Conservation (phyloP, 2,329 filamentous ascomycete species). For the Clarireedia hainanense region DNA sequence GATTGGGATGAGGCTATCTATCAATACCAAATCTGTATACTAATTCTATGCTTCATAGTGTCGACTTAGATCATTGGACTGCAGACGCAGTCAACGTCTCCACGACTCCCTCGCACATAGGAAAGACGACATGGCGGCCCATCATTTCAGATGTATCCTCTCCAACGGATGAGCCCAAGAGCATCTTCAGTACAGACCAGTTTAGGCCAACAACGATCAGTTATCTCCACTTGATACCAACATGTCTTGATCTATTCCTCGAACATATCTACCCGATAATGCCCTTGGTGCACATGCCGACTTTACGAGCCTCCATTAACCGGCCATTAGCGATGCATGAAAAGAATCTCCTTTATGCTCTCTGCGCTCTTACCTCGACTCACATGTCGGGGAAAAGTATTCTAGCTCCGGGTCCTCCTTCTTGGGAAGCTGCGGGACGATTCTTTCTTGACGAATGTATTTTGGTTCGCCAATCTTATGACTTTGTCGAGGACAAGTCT, state of each 20-base stretch:
- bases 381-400: slow-evolving; percentile 41
- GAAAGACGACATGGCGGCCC: slow-evolving; percentile 18
- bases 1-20: no score
- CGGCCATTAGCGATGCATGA: slow-evolving; percentile 33
- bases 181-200: slow-evolving; percentile 33
- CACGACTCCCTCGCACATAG: slow-evolving; percentile 14
- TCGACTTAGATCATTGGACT: slow-evolving; percentile 23
- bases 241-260: slow-evolving; percentile 54
- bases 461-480: slow-evolving; percentile 45
- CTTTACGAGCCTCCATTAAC: slow-evolving; percentile 41
- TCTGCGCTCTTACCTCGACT: slow-evolving; percentile 47
- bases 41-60: not conserved
- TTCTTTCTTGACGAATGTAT: slow-evolving; percentile 52
- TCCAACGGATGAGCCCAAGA: slow-evolving; percentile 33
- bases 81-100: slow-evolving; percentile 14
- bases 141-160: slow-evolving; percentile 28
- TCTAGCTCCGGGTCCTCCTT: slow-evolving; percentile 31
- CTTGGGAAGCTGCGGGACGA: slow-evolving; percentile 43
- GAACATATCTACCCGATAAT: slow-evolving; percentile 56
- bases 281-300: slow-evolving; percentile 52
- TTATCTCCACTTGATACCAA: slow-evolving; percentile 43
- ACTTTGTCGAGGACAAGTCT: slow-evolving; percentile 49
- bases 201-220: slow-evolving; percentile 37
- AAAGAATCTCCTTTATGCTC: slow-evolving; percentile 44
- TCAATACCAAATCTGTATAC: not conserved